These are phyloP conservation scores for Arthrobotrys iridis DNA, from an alignment of 2,329 filamentous ascomycete species.

Conservation along the genomic window DNA sequence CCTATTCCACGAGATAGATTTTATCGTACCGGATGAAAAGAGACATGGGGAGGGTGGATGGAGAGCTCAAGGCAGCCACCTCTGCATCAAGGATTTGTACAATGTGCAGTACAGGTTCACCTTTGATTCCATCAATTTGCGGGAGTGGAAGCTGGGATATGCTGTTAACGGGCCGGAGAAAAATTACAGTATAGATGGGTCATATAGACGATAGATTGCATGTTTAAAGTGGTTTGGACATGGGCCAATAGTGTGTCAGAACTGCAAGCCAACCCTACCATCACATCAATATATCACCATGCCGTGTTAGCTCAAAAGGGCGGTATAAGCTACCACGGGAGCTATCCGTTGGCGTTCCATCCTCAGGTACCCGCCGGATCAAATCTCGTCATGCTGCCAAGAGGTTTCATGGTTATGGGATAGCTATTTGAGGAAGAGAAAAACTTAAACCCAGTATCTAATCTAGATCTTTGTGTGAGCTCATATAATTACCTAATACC, in stretches of 20 bases:
- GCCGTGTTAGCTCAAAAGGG: no score
- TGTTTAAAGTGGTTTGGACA: no score
- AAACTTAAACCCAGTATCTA: neutral
- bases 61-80: conserved; percentile 73
- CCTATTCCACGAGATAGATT: conserved; percentile 78
- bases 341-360: no score
- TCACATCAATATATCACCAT: no score
- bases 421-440: neutral
- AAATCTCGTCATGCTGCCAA: no score
- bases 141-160: conserved; percentile 71
- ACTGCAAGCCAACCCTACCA: no score
- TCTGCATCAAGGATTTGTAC: conserved; percentile 78
- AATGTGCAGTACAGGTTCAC: conserved; percentile 75
- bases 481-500: conserved; percentile 1
- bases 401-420: no score
- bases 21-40: conserved; percentile 62
- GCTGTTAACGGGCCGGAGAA: conserved; percentile 77
- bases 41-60: conserved; percentile 65
- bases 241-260: no score
- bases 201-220: conserved; percentile 65
- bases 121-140: conserved; percentile 69
- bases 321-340: no score
- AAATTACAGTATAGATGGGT: conserved; percentile 72
- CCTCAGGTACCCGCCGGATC: no score
- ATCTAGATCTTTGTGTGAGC: neutral